Percentiles rank a stretch among this genome's conserved stretches.
Evolutionary conservation across 176 grass and related monocot species (phyloP).

Genomic region (Musa troglodytarum): DNA sequence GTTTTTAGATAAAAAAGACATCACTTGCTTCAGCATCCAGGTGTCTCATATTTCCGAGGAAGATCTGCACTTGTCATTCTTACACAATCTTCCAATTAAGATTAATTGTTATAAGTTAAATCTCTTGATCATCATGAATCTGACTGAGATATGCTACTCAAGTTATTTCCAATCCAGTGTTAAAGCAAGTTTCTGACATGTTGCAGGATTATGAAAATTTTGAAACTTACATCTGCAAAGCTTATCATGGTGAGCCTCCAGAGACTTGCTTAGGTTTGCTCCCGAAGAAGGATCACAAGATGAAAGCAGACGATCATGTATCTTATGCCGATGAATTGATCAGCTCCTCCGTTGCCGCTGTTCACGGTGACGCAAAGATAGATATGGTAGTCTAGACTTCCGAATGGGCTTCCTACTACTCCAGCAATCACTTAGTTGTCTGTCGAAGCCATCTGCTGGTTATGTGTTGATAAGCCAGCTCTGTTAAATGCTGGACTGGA

Average conservation of each 20-base stretch:
- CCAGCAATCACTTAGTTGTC: too few species aligned
- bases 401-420: neutral
- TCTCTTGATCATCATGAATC: neutral
- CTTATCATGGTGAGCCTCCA: conserved; percentile 55
- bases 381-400: conserved; percentile 21
- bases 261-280: conserved; percentile 35
- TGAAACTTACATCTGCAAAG: conserved; percentile 59
- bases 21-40: too few species aligned
- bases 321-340: conserved; percentile 23
- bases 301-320: conserved; percentile 27
- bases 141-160: neutral
- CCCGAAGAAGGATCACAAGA: conserved; percentile 9
- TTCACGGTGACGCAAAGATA: conserved; percentile 5
- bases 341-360: neutral
- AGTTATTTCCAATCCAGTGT: neutral
- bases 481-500: too few species aligned
- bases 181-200: neutral
- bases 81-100: too few species aligned
- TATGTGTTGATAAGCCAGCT: too few species aligned
- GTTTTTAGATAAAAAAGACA: too few species aligned
- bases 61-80: too few species aligned
- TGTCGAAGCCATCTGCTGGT: too few species aligned
- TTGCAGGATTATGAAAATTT: conserved; percentile 65
- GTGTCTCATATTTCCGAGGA: too few species aligned
- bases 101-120: too few species aligned